Base-by-base conservation (phyloP, 257 asterid species). In the Solanum verrucosum region DNA sequence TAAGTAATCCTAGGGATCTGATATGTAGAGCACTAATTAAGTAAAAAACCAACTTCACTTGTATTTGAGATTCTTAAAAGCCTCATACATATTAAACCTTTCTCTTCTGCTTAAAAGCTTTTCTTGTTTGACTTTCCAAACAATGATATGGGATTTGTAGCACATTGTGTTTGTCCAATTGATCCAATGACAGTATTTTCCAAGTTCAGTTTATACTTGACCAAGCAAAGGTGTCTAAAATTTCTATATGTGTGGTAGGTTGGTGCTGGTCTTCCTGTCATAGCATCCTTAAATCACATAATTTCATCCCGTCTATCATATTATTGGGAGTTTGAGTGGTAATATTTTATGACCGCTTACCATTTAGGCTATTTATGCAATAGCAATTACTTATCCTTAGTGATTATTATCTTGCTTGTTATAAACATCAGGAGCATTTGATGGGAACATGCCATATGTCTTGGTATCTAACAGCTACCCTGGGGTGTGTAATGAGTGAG, bases 221-320 rank as follows among this genome's bases (percentile, higher is more conserved):
- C 34, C 34, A n/a, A 38, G 59, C 34, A 38, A 77, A 77, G 56
- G 16, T 12, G 37, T 40, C 35, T 78, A n/a, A 78, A 77, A 13
- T 90, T 85, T 63, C 81, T 46, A 25, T 87, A 21, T 67, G 44
- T 84, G 37, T 91, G 90, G 79, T 92, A 96, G 99, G 99, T 96
- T 89, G 99, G 98, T 90, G 99, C 98, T 52, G 98, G 99, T 86
- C 96, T 96, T 86, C 99, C 99, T 84, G 94, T 95, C 87, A 95
- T 96, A 89, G 95, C 98, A 87, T 93, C 98, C 85, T 91, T 96
- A 87, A 95, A 91, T 89, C 97, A 97, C 38, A 67, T 96, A 68
- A 86, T 95, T 88, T 93, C 97, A 88, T 95, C 91, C 94, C 1
- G 89, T 96, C 16, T 87, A 86, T 79, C 95, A 94, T 83, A 93